Evolutionary conservation across 345 rosid species (phyloP).

Genomic region (Hypericum androsaemum): DNA sequence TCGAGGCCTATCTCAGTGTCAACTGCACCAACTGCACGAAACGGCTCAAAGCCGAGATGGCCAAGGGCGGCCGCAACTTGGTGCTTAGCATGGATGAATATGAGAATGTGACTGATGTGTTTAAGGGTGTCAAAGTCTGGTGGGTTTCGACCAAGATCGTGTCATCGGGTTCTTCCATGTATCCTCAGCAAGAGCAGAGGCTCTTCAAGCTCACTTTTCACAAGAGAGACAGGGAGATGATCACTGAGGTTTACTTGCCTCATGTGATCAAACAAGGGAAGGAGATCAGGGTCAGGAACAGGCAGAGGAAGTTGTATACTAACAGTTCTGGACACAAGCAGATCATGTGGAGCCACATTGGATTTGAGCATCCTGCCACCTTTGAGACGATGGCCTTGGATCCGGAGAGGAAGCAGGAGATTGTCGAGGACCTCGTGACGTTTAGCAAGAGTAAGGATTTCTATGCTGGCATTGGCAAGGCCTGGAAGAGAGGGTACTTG

Average conservation of each 20-base stretch:
- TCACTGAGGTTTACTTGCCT: conserved; percentile 35
- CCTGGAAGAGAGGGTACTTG: conserved; percentile 13
- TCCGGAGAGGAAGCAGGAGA: conserved; percentile 43
- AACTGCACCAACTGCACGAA: conserved; percentile 34
- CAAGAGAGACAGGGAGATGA: conserved; percentile 32
- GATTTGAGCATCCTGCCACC: conserved; percentile 51
- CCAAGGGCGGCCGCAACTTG: conserved; percentile 28
- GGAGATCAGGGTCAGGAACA: conserved; percentile 30
- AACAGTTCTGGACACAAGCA: conserved; percentile 43
- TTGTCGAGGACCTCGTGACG: conserved; percentile 43
- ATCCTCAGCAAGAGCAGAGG: conserved; percentile 44
- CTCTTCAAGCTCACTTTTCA: conserved; percentile 50
- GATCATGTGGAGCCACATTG: conserved; percentile 48
- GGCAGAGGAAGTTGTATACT: conserved; percentile 61
- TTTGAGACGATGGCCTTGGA: conserved; percentile 50
- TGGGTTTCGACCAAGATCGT: conserved; percentile 35
- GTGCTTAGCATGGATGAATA: conserved; percentile 47
- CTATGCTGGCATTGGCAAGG: conserved; percentile 43
- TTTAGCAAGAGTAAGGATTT: conserved; percentile 43
- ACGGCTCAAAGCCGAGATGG: conserved; percentile 44
- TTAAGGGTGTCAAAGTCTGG: conserved; percentile 35
- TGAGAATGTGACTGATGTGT: conserved; percentile 39
- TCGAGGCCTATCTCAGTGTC: conserved; percentile 42
- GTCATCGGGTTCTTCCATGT: conserved; percentile 17
- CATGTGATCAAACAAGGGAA: conserved; percentile 46